Evolutionary conservation across 768 basidiomycete species (phyloP).

Genomic region (Leucocoprinus sp.): DNA sequence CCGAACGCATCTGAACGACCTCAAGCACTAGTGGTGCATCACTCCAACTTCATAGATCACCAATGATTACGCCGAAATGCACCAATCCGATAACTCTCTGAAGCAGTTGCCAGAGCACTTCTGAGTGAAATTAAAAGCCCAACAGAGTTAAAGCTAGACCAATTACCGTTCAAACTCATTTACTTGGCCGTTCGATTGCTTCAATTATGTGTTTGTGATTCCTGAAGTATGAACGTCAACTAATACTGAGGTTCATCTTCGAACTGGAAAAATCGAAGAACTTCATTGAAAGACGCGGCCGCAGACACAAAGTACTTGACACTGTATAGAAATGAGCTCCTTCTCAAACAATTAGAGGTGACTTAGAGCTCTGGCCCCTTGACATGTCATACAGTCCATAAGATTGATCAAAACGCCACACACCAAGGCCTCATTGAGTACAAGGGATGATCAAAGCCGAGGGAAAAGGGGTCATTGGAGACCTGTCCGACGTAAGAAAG

Average conservation of each 20-base stretch:
- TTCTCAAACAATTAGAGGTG: neutral
- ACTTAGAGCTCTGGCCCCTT: neutral
- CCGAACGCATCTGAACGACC: constrained; percentile 4
- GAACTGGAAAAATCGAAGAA: too few species aligned
- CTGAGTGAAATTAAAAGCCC: neutral
- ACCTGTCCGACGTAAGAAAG: neutral
- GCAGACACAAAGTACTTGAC: too few species aligned
- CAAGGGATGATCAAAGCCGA: neutral
- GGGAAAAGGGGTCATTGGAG: neutral
- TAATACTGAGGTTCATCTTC: too few species aligned
- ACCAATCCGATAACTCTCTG: neutral
- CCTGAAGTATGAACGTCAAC: neutral
- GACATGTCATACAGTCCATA: neutral
- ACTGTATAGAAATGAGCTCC: too few species aligned
- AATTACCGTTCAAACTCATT: neutral
- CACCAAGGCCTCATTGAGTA: neutral
- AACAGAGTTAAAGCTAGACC: neutral
- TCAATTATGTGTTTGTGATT: neutral
- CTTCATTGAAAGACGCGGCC: too few species aligned
- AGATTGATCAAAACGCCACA: neutral
- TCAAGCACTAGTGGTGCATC: neutral
- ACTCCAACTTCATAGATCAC: neutral
- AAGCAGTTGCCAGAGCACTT: neutral
- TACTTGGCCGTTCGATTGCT: neutral
- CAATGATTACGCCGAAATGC: neutral